Base-by-base conservation (phyloP, 495 filamentous ascomycete species). In the Sphaerosporella brunnea region DNA sequence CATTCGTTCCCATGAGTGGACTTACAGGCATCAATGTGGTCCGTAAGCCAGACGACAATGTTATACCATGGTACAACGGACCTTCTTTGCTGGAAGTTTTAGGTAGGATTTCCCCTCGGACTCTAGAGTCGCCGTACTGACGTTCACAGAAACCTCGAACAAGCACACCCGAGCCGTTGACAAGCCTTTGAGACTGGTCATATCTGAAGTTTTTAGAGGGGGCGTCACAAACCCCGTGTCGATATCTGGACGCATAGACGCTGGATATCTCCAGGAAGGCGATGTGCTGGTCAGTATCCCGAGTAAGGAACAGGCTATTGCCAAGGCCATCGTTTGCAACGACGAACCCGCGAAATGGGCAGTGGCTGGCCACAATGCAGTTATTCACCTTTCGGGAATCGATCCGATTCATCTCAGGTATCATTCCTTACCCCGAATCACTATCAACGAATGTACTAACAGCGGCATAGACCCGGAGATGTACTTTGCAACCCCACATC, bases 351-450 rank as follows among this genome's bases (percentile, higher is more conserved):
- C 64, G 9, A 84, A 94, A 48, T 97, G 85, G 86, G 90, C 85
- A 2, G 86, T 95, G n/a, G 90, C 87, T 1, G 87, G 92, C 11
- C 85, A 95, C 56, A 93, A 93, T 47, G 74, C 80, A 8, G 75
- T 78, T 1, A 64, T 97, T 16, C 81, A 93, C 56, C 71, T 97
- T 45, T 70, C 73, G n/a, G 82, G 84, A 47, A 86, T 94, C 57
- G 85, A 95, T 51, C 70, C 79, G 1, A 70, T 80, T 13, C 80
- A 94, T 58, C 71, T 96, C 7, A 76, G 76, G 36, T 70, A 47
- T 10, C 9, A 26, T 21, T 4, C 16, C 15, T 15, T 16, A 4
- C 7, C 24, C 23, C 23, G 8, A 20, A 21, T 23, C 16, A 43
- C 18, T 7, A 24, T 24, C 10, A 43, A 24, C 7, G 3, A 25